phyloP scores from a whole-genome alignment of 2,329 filamentous ascomycete genomes.

The Ophiostoma perfectum region DNA sequence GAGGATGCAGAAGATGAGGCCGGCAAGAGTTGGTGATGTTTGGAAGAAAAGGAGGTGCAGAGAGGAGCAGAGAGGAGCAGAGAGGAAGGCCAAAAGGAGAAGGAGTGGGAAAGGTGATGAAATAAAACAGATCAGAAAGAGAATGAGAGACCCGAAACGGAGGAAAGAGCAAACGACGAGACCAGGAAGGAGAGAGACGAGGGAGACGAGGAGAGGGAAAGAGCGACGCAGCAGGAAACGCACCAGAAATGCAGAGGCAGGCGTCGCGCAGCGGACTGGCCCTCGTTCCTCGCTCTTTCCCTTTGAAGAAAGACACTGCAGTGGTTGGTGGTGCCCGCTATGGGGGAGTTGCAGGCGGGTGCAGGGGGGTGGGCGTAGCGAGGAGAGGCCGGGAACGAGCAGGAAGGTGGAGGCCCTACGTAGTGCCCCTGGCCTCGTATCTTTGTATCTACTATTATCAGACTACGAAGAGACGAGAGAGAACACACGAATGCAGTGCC shows the following conservation, averaged over 20 bases:
- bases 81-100: too few species aligned
- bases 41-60: background rate
- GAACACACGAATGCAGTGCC: too few species aligned
- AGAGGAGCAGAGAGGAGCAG: too few species aligned
- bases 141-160: too few species aligned
- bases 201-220: slow-evolving; percentile 8
- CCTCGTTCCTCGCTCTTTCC: background rate
- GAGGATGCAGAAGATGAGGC: slow-evolving; percentile 14
- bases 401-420: background rate
- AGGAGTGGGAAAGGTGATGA: too few species aligned
- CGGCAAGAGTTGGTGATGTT: slow-evolving; percentile 11
- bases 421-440: slow-evolving; percentile 4
- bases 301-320: background rate
- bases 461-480: too few species aligned
- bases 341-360: background rate
- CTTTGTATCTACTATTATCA: too few species aligned
- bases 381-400: slow-evolving; percentile 5
- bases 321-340: background rate
- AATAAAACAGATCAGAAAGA: too few species aligned
- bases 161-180: too few species aligned
- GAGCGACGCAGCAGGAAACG: slow-evolving; percentile 9
- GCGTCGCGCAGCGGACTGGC: background rate
- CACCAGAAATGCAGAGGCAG: background rate
- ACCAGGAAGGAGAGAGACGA: background rate
- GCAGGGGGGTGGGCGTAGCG: background rate